Percentiles rank a stretch among this genome's conserved stretches.
These are phyloP conservation scores for Schwanniomyces polymorphus DNA, from an alignment of 805 yeast species.

Conservation along the genomic window DNA sequence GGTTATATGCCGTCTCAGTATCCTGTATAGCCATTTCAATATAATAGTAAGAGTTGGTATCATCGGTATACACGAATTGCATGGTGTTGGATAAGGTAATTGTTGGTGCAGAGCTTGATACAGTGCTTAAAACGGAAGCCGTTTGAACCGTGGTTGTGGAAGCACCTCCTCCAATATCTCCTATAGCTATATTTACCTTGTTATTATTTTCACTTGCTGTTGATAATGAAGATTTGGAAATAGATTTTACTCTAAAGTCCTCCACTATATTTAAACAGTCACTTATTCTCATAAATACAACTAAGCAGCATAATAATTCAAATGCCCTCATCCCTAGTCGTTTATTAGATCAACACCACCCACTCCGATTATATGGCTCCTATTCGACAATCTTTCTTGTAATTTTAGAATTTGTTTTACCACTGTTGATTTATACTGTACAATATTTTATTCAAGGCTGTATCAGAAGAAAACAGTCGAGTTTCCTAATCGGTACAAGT, in stretches of 20 bases:
- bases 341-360: background rate
- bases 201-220: background rate
- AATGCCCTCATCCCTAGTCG: background rate
- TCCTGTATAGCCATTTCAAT: slow-evolving; percentile 17
- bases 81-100: slow-evolving; percentile 11
- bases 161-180: background rate
- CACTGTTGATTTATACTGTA: background rate
- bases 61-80: slow-evolving; percentile 21
- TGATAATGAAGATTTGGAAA: background rate
- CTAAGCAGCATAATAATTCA: background rate
- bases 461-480: background rate
- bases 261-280: slow-evolving; percentile 6
- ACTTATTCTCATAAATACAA: background rate
- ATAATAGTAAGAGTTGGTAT: slow-evolving; percentile 19
- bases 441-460: background rate
- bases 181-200: background rate
- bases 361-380: background rate
- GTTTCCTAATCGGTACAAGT: background rate
- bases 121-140: slow-evolving; percentile 6
- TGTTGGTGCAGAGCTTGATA: slow-evolving; percentile 13
- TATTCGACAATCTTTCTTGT: background rate
- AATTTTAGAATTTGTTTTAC: background rate
- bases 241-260: slow-evolving; percentile 15
- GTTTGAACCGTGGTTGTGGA: slow-evolving; percentile 5
- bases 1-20: slow-evolving; percentile 19